Conservation (phyloP, 371 early-diverging fungal species). For the Mortierella sp. region DNA sequence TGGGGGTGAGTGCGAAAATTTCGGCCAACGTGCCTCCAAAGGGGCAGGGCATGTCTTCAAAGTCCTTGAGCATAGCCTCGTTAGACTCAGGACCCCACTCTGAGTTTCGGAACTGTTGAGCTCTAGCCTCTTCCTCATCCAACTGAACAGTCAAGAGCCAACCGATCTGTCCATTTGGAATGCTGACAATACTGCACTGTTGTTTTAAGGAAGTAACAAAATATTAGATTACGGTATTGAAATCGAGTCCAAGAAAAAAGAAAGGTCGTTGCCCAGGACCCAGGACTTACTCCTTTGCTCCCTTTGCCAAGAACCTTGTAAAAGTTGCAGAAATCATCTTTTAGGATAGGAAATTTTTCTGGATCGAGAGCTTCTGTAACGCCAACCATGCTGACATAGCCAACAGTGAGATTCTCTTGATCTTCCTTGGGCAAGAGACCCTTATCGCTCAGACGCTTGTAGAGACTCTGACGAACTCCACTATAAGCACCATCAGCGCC, state of each 20-base stretch:
- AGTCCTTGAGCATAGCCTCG: slow-evolving; percentile 4
- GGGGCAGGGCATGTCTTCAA: neutral
- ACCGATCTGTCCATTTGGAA: neutral
- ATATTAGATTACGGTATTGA: neutral
- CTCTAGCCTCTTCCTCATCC: neutral
- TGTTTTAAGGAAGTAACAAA: neutral
- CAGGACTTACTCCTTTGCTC: neutral
- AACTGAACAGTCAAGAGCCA: neutral
- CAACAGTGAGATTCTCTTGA: neutral
- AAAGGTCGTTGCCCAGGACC: neutral
- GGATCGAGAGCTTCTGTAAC: slow-evolving; percentile 13
- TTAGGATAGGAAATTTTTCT: slow-evolving; percentile 8
- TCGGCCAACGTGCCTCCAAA: slow-evolving; percentile 19
- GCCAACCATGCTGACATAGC: slow-evolving; percentile 10
- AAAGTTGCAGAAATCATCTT: neutral
- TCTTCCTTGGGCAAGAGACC: slow-evolving; percentile 10
- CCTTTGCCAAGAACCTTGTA: neutral
- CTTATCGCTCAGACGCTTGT: slow-evolving; percentile 9
- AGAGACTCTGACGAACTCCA: slow-evolving; percentile 26
- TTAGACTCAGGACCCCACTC: slow-evolving; percentile 10
- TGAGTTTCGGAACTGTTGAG: slow-evolving; percentile 4
- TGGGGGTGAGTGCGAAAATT: slow-evolving; percentile 19
- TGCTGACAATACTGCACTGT: neutral
- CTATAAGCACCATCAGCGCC: slow-evolving; percentile 39
- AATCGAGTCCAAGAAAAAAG: neutral